Evolutionary conservation across 2,329 filamentous ascomycete genomes (phyloP).

Genomic region (Diaporthe vaccinii): DNA sequence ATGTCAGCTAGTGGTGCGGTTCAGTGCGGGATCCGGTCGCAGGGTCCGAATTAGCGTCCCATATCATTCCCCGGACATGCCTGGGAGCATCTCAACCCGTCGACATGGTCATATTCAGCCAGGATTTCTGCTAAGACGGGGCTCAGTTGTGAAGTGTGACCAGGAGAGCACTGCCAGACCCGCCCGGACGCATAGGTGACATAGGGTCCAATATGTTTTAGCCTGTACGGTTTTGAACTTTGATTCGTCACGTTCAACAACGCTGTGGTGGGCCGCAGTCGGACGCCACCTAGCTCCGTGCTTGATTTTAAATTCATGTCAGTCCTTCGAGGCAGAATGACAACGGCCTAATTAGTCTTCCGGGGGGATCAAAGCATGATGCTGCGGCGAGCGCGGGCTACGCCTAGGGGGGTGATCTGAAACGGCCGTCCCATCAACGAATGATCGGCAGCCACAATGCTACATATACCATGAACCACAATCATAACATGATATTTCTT

Average conservation of each 20-base stretch:
- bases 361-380: conserved; percentile 5
- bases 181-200: not conserved
- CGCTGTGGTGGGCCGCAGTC: not conserved
- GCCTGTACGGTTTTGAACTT: not conserved
- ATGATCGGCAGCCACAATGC: conserved; percentile 29
- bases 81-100: not conserved
- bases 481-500: conserved; percentile 12
- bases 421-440: conserved; percentile 27
- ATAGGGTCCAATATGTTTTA: not conserved
- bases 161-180: not conserved
- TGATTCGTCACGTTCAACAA: not conserved
- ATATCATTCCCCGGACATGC: not conserved
- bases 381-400: not conserved
- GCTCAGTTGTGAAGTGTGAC: not conserved
- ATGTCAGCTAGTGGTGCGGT: not conserved
- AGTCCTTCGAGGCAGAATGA: not conserved
- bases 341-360: not conserved
- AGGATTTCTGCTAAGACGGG: not conserved
- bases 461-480: conserved; percentile 10
- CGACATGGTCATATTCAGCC: not conserved
- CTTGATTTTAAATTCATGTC: conserved; percentile 3
- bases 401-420: not conserved
- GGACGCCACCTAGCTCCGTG: not conserved
- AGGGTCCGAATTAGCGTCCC: not conserved
- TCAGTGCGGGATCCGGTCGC: conserved; percentile 5